Conservation (phyloP, 306 rosid genomes). For the Vigna mungo region DNA sequence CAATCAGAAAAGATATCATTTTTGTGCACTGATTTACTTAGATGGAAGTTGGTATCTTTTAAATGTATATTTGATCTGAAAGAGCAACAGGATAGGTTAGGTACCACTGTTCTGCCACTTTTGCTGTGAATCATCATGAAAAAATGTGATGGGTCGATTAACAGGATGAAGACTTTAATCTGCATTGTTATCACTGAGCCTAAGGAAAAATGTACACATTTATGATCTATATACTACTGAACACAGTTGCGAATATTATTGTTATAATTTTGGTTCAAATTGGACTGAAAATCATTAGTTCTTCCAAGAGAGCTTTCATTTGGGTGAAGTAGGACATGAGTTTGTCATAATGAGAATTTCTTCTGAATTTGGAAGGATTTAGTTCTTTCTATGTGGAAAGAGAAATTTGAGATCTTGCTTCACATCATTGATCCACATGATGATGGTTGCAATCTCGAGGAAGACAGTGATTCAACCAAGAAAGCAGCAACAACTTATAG, state of each 20-base stretch:
- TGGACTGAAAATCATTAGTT: background rate
- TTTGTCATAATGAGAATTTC: background rate
- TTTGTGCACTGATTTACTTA: background rate
- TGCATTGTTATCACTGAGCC: background rate
- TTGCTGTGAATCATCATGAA: background rate
- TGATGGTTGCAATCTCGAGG: too few species aligned
- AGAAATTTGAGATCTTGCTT: too few species aligned
- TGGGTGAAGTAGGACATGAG: too few species aligned
- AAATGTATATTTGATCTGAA: background rate
- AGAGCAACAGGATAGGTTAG: background rate
- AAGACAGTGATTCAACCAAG: too few species aligned
- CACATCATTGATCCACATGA: too few species aligned
- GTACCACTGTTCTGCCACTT: background rate
- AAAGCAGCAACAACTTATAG: too few species aligned
- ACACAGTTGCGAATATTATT: background rate
- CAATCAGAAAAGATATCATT: too few species aligned
- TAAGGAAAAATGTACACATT: background rate
- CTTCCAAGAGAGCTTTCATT: background rate
- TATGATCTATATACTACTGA: background rate
- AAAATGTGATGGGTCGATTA: too few species aligned
- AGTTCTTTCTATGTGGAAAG: too few species aligned
- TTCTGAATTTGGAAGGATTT: too few species aligned
- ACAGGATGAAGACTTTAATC: background rate
- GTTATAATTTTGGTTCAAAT: background rate
- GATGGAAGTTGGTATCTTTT: background rate